These are phyloP conservation scores for Russula vinacea DNA, from an alignment of 768 basidiomycete genomes.

Conservation along the genomic window DNA sequence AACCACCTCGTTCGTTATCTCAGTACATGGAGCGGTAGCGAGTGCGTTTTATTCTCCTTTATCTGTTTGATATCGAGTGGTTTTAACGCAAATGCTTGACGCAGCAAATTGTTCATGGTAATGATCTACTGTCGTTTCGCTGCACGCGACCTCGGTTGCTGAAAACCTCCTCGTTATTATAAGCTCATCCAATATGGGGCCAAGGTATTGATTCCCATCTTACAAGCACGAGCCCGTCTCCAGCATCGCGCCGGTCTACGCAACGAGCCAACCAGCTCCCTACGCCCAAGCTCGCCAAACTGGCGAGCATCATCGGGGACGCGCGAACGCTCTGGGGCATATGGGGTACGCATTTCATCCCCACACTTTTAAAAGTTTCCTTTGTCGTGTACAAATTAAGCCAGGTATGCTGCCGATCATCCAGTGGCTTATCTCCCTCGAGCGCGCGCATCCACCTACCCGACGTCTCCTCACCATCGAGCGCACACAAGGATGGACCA, in stretches of 20 bases:
- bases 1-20: constrained; percentile 74
- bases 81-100: constrained; percentile 5
- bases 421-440: constrained; percentile 75
- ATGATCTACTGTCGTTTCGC: not conserved
- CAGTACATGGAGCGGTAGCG: constrained; percentile 83
- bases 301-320: constrained; percentile 57
- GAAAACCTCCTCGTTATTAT: not conserved
- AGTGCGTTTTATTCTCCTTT: constrained; percentile 49
- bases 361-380: too few relatives aligned
- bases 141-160: not conserved
- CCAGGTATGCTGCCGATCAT: constrained; percentile 74
- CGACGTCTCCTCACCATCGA: constrained; percentile 70
- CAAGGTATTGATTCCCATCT: constrained; percentile 65
- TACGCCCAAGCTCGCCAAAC: constrained; percentile 53
- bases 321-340: constrained; percentile 73
- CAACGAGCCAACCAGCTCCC: constrained; percentile 49
- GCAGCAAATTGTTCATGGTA: constrained; percentile 76
- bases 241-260: constrained; percentile 64
- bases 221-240: constrained; percentile 63
- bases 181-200: constrained; percentile 72
- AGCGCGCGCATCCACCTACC: constrained; percentile 69
- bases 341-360: constrained; percentile 57
- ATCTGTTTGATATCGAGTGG: constrained; percentile 15
- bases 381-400: too few relatives aligned
- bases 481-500: constrained; percentile 72